A percentile compares a stretch with the other conserved stretches of the same genome.
phyloP scores from a whole-genome alignment of 192 early-diverging fungal species.

The Lunasporangiospora selenospora region DNA sequence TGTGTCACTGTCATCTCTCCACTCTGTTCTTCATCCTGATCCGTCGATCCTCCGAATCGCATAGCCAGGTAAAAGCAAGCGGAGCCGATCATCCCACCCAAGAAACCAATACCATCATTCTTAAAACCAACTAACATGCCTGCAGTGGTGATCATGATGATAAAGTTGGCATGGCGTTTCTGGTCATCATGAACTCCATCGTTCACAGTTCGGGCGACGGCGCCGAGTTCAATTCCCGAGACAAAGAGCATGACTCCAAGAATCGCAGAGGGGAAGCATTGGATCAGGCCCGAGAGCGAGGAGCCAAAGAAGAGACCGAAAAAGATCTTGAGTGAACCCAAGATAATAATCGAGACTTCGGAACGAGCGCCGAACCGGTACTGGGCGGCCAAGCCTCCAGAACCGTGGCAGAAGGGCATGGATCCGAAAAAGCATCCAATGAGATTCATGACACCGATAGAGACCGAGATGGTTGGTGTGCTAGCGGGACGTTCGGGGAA shows the following conservation, averaged over 20 bases:
- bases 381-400: slow-evolving; percentile 87
- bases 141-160: slow-evolving; percentile 69
- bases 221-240: slow-evolving; percentile 72
- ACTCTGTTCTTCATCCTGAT: no score
- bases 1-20: no score
- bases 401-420: slow-evolving; percentile 78
- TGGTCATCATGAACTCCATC: slow-evolving; percentile 44
- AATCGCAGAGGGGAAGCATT: slow-evolving; percentile 72
- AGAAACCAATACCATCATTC: slow-evolving; percentile 80
- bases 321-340: slow-evolving; percentile 74
- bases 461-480: slow-evolving; percentile 58
- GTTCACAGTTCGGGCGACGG: slow-evolving; percentile 53
- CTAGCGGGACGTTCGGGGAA: slow-evolving; percentile 66
- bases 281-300: slow-evolving; percentile 69
- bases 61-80: no score
- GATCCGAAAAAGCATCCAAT: slow-evolving; percentile 74
- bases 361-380: slow-evolving; percentile 89
- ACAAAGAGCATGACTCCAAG: slow-evolving; percentile 85
- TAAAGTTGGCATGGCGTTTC: slow-evolving; percentile 54
- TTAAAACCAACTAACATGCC: slow-evolving; percentile 68
- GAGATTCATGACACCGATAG: slow-evolving; percentile 77
- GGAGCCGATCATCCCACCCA: slow-evolving; percentile 68
- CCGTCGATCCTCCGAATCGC: no score
- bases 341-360: slow-evolving; percentile 70
- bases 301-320: slow-evolving; percentile 78